A percentile compares a stretch with the other conserved stretches of the same genome.
phyloP scores from a whole-genome alignment of 1,284 basidiomycete species.

The Ustilago cynodontis region DNA sequence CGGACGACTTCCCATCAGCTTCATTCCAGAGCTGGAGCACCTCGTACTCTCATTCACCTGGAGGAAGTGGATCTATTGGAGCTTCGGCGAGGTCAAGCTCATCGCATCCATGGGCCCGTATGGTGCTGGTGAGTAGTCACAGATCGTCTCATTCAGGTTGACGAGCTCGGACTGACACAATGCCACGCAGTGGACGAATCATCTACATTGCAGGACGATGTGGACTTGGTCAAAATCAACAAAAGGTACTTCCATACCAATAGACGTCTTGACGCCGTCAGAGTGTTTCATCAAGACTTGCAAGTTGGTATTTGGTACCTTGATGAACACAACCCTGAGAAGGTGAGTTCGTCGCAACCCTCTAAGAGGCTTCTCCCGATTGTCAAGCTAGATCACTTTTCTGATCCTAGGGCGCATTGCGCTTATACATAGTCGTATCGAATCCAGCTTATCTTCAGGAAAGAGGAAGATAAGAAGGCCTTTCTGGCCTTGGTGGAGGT shows the following conservation, averaged over 20 bases:
- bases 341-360: constrained; percentile 10
- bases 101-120: constrained; percentile 13
- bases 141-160: constrained; percentile 3
- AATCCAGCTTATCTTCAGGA: constrained; percentile 30
- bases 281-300: constrained; percentile 15
- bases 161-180: background rate
- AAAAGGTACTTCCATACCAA: constrained; percentile 21
- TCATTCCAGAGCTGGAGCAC: background rate
- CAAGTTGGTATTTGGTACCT: constrained; percentile 29
- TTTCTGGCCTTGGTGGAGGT: constrained; percentile 40
- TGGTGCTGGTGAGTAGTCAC: constrained; percentile 22
- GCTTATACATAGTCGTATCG: constrained; percentile 16
- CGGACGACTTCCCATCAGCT: background rate
- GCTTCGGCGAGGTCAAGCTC: background rate
- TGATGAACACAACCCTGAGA: constrained; percentile 15
- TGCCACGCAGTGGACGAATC: background rate
- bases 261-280: constrained; percentile 21
- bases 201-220: constrained; percentile 19
- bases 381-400: background rate
- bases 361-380: background rate
- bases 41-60: background rate
- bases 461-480: constrained; percentile 20
- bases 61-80: no score
- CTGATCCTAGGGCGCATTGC: background rate
- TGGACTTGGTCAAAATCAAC: constrained; percentile 32